These are phyloP conservation scores for Barnettozyma botsteinii DNA, from an alignment of 805 yeast species.

Conservation along the genomic window DNA sequence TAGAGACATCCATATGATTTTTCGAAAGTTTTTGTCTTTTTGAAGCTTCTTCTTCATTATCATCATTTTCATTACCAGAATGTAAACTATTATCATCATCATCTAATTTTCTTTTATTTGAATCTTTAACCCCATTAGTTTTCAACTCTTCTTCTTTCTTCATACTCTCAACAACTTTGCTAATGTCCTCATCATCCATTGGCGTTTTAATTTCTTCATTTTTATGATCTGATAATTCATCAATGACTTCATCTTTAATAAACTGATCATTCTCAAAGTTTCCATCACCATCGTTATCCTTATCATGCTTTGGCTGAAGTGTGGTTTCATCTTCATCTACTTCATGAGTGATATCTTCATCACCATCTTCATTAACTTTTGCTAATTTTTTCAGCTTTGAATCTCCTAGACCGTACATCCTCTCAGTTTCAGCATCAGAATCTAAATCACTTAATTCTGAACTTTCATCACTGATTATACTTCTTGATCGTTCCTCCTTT, in stretches of 20 bases:
- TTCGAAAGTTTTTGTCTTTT: slow-evolving; percentile 10
- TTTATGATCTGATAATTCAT: slow-evolving; percentile 16
- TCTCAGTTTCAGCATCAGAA: slow-evolving; percentile 91
- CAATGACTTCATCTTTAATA: slow-evolving; percentile 21
- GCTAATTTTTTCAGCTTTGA: slow-evolving; percentile 40
- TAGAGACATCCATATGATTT: no score
- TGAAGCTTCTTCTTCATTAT: slow-evolving; percentile 20
- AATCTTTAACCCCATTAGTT: background rate
- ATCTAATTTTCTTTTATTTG: slow-evolving; percentile 12
- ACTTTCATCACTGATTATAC: slow-evolving; percentile 24
- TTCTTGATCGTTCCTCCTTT: slow-evolving; percentile 13
- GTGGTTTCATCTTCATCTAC: slow-evolving; percentile 17
- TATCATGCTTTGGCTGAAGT: slow-evolving; percentile 10
- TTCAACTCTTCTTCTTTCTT: slow-evolving; percentile 11
- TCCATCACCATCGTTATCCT: slow-evolving; percentile 4
- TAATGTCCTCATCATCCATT: slow-evolving; percentile 20
- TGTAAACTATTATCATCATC: slow-evolving; percentile 16
- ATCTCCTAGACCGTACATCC: slow-evolving; percentile 48
- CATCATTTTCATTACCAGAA: slow-evolving; percentile 20
- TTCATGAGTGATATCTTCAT: slow-evolving; percentile 17
- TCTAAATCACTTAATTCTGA: slow-evolving; percentile 54
- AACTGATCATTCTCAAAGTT: slow-evolving; percentile 17
- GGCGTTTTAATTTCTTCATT: slow-evolving; percentile 19
- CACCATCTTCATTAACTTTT: slow-evolving; percentile 8
- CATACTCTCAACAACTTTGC: slow-evolving; percentile 17